A percentile compares a stretch with the other conserved stretches of the same genome.
Conservation (phyloP, 2,329 filamentous ascomycete genomes). For the Calonectria leucothoes region DNA sequence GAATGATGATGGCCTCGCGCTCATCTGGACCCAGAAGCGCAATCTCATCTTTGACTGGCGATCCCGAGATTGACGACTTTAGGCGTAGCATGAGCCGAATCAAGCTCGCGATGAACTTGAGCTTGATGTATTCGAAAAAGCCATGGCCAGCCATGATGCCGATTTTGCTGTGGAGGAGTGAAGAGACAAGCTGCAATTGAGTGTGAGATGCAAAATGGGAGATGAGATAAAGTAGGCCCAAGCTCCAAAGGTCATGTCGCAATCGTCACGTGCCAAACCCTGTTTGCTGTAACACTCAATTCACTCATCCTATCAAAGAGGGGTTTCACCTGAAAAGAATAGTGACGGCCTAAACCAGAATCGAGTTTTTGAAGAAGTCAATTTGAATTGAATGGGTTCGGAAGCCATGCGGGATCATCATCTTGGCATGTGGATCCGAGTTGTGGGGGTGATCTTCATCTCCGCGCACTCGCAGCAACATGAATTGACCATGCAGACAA, state of each 20-base stretch:
- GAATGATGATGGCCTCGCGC: constrained; percentile 11
- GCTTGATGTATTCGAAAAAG: constrained; percentile 13
- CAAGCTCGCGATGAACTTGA: constrained; percentile 15
- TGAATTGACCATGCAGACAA: too few species aligned
- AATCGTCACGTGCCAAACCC: not conserved
- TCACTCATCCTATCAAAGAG: not conserved
- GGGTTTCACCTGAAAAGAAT: not conserved
- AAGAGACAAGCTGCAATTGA: not conserved
- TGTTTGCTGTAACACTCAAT: not conserved
- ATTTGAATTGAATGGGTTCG: not conserved
- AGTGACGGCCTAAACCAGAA: accelerated
- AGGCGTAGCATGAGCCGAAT: not conserved
- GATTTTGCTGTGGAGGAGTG: not conserved
- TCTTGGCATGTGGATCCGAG: not conserved
- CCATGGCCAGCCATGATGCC: constrained; percentile 9
- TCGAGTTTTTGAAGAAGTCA: not conserved
- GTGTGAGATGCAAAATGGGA: not conserved
- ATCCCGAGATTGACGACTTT: not conserved
- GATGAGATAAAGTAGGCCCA: not conserved
- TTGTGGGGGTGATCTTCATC: not conserved
- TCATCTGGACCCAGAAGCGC: not conserved
- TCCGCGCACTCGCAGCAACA: not conserved
- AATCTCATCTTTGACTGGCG: not conserved
- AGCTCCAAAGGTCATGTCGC: not conserved
- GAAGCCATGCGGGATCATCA: not conserved